Conservation (phyloP, 768 basidiomycete genomes). For the Mycena leptocephala region DNA sequence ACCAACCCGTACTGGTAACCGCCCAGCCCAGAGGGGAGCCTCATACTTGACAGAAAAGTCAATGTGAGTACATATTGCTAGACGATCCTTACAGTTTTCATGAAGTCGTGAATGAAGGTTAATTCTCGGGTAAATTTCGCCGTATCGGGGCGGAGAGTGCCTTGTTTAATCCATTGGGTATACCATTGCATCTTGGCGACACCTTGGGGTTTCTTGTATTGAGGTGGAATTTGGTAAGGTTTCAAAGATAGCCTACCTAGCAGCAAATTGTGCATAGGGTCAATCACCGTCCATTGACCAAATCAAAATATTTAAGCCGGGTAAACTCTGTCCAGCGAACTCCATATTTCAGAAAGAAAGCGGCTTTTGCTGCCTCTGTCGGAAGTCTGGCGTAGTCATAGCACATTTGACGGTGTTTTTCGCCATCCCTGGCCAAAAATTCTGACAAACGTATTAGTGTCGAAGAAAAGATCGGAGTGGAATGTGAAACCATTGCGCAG, state of each 20-base stretch:
- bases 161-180: constrained; percentile 34
- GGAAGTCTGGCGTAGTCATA: not conserved
- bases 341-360: not conserved
- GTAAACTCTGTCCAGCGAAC: not conserved
- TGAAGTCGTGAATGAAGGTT: constrained; percentile 33
- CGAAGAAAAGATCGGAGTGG: not conserved
- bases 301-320: not conserved
- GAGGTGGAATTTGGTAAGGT: too few species aligned
- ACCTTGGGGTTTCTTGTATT: too few species aligned
- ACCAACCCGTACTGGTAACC: constrained; percentile 43
- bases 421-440: not conserved
- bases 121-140: constrained; percentile 24
- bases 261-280: not conserved
- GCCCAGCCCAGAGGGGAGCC: constrained; percentile 44
- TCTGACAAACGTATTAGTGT: not conserved
- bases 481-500: not conserved
- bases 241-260: not conserved
- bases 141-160: constrained; percentile 27
- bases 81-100: constrained; percentile 15
- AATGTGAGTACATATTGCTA: not conserved
- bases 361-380: not conserved
- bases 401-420: not conserved
- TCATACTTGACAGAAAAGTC: constrained; percentile 40
- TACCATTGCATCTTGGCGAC: too few species aligned
- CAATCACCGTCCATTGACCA: not conserved